Base-by-base conservation (phyloP, 2,329 filamentous ascomycete genomes). In the Xylaria sp. region DNA sequence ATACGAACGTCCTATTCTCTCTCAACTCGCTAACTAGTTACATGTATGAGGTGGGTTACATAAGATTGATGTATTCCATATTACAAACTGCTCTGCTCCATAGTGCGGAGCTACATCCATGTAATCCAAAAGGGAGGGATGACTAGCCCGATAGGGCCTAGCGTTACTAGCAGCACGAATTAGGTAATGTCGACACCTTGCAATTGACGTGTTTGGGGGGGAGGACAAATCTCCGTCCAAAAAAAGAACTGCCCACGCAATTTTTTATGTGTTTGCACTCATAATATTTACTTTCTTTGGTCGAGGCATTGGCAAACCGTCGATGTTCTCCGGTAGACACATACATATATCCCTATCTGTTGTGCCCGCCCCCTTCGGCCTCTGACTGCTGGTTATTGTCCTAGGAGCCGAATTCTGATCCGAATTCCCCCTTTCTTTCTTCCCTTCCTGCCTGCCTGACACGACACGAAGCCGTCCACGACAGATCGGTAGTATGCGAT, bases 401-500 rank as follows among this genome's bases (percentile, higher is more conserved):
- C 34, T 8, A 17, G 43, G 16, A 34, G 29, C 11, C 29, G 16
- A 34, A 34, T 34, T 13, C 29, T n/a, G n/a, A n/a, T n/a, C n/a
- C n/a, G n/a, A n/a, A n/a, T n/a, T n/a, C n/a, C 19, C 4, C n/a
- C 17, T n/a, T 38, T 44, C 29, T 41, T 41, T 42, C 7, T 26
- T 17, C 22, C 2, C 24, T 26, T 18, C 20, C 34, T 21, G 18
- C 7, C 37, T 34, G 17, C 13, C 20, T 22, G 18, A 19, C n/a
- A 6, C 20, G 11, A 19, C 22, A 26, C 38, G 42, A 41, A 50
- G 48, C 40, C 7, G 40, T 18, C 22, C 44, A 43, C 34, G 18
- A 43, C 37, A 21, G 38, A 34, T 9, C 24, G 37, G 24, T 45
- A 40, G 37, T 51, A 76, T 78, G 76, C 74, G 68, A 85, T 75